Conservation (phyloP, 345 rosid species). For the Chamaenerion angustifolium region DNA sequence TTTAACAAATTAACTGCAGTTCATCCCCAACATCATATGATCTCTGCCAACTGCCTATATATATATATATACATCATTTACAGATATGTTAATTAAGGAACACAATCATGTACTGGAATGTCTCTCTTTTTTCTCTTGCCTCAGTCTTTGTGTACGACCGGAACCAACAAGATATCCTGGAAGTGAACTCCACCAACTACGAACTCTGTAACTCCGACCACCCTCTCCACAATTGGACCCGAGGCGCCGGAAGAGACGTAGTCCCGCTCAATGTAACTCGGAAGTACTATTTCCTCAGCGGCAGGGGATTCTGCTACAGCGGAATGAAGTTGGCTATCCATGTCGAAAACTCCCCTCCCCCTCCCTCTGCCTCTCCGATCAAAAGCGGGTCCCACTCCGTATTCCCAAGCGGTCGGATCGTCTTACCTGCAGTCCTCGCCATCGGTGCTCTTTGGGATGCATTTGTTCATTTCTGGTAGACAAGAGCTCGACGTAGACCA, state of each 20-base stretch:
- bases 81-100: no score
- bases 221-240: constrained; percentile 70
- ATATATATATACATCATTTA: no score
- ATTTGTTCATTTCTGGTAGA: constrained; percentile 25
- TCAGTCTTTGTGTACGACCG: constrained; percentile 86
- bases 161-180: constrained; percentile 68
- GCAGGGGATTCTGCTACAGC: constrained; percentile 72
- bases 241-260: constrained; percentile 82
- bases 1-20: no score
- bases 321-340: constrained; percentile 67
- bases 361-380: constrained; percentile 38
- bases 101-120: no score
- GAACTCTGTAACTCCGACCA: constrained; percentile 52
- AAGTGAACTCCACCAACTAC: constrained; percentile 77
- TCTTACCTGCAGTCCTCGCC: constrained; percentile 31
- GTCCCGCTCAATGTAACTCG: constrained; percentile 77
- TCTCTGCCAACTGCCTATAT: no score
- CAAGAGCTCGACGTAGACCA: no score
- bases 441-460: constrained; percentile 42
- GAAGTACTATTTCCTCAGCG: constrained; percentile 58
- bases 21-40: no score
- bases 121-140: background rate
- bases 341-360: constrained; percentile 61
- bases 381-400: constrained; percentile 20
- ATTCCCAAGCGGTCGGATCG: constrained; percentile 15